Evolutionary conservation across 164 flowering plant species (phyloP).

Genomic region (Tetrastigma voinierianum): DNA sequence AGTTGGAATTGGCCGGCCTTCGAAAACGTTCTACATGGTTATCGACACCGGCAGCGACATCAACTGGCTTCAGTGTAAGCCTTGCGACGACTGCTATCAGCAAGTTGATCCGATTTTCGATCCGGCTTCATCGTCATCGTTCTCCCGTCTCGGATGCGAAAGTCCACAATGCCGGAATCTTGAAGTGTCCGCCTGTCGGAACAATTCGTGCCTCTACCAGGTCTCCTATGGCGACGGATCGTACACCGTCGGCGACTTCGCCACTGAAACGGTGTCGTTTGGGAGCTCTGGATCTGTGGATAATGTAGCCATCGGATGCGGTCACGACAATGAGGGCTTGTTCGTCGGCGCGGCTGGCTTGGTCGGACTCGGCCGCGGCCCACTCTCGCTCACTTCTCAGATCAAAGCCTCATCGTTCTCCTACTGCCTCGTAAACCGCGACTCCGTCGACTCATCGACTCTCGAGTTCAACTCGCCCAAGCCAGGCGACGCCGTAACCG

Average conservation of each 20-base stretch:
- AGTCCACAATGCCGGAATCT: constrained; percentile 29
- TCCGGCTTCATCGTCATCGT: constrained; percentile 38
- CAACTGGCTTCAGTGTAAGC: constrained; percentile 56
- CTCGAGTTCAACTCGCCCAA: constrained; percentile 42
- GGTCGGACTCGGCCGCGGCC: constrained; percentile 54
- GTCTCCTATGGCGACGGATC: constrained; percentile 70
- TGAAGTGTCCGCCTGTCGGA: constrained; percentile 27
- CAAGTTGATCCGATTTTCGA: constrained; percentile 50
- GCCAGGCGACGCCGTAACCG: constrained; percentile 25
- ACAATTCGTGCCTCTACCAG: constrained; percentile 37
- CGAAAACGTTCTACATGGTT: constrained; percentile 33
- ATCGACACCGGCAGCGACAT: constrained; percentile 58
- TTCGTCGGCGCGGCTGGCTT: constrained; percentile 59
- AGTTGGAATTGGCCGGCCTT: constrained; percentile 41
- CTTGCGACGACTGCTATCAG: constrained; percentile 47
- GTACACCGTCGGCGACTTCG: constrained; percentile 50
- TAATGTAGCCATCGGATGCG: constrained; percentile 51
- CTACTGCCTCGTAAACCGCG: constrained; percentile 52
- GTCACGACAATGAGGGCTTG: constrained; percentile 57
- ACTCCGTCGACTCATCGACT: constrained; percentile 36
- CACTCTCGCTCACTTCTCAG: constrained; percentile 39
- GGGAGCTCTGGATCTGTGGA: constrained; percentile 28
- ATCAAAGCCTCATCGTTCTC: constrained; percentile 49
- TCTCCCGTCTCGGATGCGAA: constrained; percentile 26
- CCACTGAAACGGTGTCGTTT: constrained; percentile 50